Evolutionary conservation across 148 eudicot genomes (phyloP).

Genomic region (Salicornia ramosissima): DNA sequence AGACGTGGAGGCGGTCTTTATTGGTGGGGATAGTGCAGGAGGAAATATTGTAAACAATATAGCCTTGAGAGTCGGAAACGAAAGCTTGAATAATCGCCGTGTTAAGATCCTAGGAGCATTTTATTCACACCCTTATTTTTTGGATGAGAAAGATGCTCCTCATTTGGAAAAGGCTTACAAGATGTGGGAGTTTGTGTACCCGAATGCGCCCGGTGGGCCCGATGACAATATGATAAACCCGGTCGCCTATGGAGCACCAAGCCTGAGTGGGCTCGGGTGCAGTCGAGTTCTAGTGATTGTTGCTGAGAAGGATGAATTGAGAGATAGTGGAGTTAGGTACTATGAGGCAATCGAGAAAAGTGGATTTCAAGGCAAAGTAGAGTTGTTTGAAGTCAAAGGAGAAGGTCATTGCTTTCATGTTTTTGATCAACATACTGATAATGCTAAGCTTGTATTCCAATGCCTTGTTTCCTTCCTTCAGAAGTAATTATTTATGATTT

Average conservation of each 20-base stretch:
- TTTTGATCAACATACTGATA: constrained; percentile 26
- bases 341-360: constrained; percentile 27
- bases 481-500: too few species aligned
- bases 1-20: constrained; percentile 31
- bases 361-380: constrained; percentile 39
- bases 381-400: constrained; percentile 33
- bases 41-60: constrained; percentile 58
- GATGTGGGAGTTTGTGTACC: constrained; percentile 40
- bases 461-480: constrained; percentile 35
- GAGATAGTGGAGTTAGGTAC: constrained; percentile 30
- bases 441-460: constrained; percentile 34
- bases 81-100: constrained; percentile 15
- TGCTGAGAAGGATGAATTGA: constrained; percentile 30
- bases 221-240: constrained; percentile 37
- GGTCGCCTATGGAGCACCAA: constrained; percentile 23
- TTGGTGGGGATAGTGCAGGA: constrained; percentile 60
- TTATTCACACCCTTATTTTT: constrained; percentile 30
- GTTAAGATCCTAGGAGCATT: constrained; percentile 34
- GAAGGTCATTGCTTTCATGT: constrained; percentile 40
- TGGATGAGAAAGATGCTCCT: constrained; percentile 21
- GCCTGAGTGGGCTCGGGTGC: constrained; percentile 29
- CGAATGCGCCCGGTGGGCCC: constrained; percentile 28
- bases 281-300: constrained; percentile 33
- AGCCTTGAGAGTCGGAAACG: constrained; percentile 31
- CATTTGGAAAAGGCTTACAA: constrained; percentile 13